These are phyloP conservation scores for Neopestalotiopsis clavispora DNA, from an alignment of 2,329 filamentous ascomycete genomes.

Conservation along the genomic window DNA sequence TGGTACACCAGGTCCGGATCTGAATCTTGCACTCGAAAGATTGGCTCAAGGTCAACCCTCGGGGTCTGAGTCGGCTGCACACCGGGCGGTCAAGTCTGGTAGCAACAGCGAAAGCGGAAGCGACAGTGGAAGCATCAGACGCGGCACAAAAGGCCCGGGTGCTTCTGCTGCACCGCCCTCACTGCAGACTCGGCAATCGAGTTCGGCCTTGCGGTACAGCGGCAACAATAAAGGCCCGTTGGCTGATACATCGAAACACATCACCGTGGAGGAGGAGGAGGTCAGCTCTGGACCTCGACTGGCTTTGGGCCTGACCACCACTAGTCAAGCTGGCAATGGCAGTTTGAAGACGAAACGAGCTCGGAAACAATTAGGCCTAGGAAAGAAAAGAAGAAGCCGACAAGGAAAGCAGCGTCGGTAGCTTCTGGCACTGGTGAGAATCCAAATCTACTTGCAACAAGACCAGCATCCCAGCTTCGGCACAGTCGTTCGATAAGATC, in stretches of 20 bases:
- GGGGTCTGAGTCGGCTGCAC: constrained; percentile 43
- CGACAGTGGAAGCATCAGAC: constrained; percentile 64
- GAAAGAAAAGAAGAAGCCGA: constrained; percentile 85
- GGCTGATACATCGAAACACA: constrained; percentile 77
- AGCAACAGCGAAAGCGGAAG: constrained; percentile 64
- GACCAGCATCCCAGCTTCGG: constrained; percentile 35
- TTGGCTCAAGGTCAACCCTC: constrained; percentile 50
- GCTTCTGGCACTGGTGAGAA: constrained; percentile 75
- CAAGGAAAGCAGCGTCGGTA: constrained; percentile 76
- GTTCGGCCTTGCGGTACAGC: constrained; percentile 66
- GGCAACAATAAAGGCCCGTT: constrained; percentile 71
- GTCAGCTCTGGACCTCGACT: constrained; percentile 90
- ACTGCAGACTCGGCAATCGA: constrained; percentile 69
- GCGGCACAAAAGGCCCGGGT: constrained; percentile 46
- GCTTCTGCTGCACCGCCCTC: constrained; percentile 52
- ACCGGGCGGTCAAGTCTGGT: constrained; percentile 50
- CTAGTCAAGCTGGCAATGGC: constrained; percentile 67
- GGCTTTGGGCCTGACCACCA: constrained; percentile 69
- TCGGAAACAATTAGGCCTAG: constrained; percentile 95
- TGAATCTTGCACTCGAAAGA: constrained; percentile 55
- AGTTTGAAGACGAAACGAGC: constrained; percentile 85
- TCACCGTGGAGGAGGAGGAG: constrained; percentile 98
- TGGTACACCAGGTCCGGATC: constrained; percentile 63
- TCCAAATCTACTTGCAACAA: constrained; percentile 33
- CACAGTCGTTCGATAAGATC: constrained; percentile 47